Percentiles rank a stretch among this genome's conserved stretches.
These are phyloP conservation scores for Alternaria tenuissima DNA, from an alignment of 2,329 filamentous ascomycete species.

Conservation along the genomic window DNA sequence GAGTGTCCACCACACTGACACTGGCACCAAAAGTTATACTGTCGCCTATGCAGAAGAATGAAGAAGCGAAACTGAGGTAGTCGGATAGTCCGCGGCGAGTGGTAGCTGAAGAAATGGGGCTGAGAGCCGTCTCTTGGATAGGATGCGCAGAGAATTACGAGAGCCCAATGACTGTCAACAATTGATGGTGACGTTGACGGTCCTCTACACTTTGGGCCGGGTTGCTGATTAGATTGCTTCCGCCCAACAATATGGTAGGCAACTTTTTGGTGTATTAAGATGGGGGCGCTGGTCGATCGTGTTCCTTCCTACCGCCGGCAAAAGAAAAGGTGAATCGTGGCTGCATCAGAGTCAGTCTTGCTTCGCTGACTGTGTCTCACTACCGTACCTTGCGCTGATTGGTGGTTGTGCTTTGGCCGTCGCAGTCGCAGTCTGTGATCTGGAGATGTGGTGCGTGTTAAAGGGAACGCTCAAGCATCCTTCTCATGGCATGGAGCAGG, in stretches of 20 bases:
- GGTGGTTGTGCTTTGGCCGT: background rate
- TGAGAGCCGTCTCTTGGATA: background rate
- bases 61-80: background rate
- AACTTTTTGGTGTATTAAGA: constrained; percentile 3
- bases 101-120: background rate
- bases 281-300: constrained; percentile 15
- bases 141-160: background rate
- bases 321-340: constrained; percentile 28
- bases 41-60: constrained; percentile 14
- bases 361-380: constrained; percentile 39
- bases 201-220: constrained; percentile 6
- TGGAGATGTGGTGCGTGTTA: constrained; percentile 30
- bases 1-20: constrained; percentile 13
- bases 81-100: background rate
- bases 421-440: constrained; percentile 26
- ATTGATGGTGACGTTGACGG: constrained; percentile 11
- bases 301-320: constrained; percentile 23
- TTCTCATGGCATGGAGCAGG: constrained; percentile 32
- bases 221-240: constrained; percentile 21
- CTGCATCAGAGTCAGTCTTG: constrained; percentile 25
- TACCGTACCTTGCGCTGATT: constrained; percentile 20
- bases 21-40: background rate
- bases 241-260: constrained; percentile 19
- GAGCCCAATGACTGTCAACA: background rate
- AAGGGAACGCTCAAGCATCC: constrained; percentile 27